phyloP scores from a whole-genome alignment of 495 filamentous ascomycete genomes.

The Penicillium chermesinum region DNA sequence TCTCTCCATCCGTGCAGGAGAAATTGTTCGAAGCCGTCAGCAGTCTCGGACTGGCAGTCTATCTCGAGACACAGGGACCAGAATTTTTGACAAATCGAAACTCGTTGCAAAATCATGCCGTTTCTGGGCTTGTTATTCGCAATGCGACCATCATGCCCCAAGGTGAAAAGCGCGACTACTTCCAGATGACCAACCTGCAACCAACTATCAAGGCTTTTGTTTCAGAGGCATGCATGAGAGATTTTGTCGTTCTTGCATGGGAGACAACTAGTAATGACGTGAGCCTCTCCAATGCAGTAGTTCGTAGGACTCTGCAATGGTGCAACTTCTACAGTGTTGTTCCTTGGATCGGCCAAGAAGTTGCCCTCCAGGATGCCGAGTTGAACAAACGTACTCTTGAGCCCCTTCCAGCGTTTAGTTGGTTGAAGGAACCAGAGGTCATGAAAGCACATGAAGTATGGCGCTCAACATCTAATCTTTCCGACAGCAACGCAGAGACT shows the following conservation, averaged over 20 bases:
- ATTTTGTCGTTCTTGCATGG: slow-evolving; percentile 47
- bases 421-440: slow-evolving; percentile 49
- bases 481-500: slow-evolving; percentile 8
- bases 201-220: slow-evolving; percentile 50
- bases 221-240: slow-evolving; percentile 45
- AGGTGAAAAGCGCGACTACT: slow-evolving; percentile 48
- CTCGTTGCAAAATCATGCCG: slow-evolving; percentile 28
- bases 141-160: slow-evolving; percentile 46
- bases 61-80: slow-evolving; percentile 46
- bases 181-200: slow-evolving; percentile 37
- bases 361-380: slow-evolving; percentile 37
- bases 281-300: slow-evolving; percentile 44
- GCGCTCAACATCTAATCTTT: slow-evolving; percentile 39
- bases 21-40: slow-evolving; percentile 32
- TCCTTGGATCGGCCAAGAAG: slow-evolving; percentile 43
- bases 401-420: slow-evolving; percentile 51
- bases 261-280: slow-evolving; percentile 50
- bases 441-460: slow-evolving; percentile 50
- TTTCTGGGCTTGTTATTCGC: slow-evolving; percentile 43
- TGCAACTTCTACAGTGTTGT: slow-evolving; percentile 53
- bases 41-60: slow-evolving; percentile 40
- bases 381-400: slow-evolving; percentile 33
- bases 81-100: slow-evolving; percentile 41
- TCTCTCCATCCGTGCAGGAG: slow-evolving; percentile 29
- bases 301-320: slow-evolving; percentile 50